These are phyloP conservation scores for Emericellopsis atlantica DNA, from an alignment of 2,329 filamentous ascomycete genomes.

Conservation along the genomic window DNA sequence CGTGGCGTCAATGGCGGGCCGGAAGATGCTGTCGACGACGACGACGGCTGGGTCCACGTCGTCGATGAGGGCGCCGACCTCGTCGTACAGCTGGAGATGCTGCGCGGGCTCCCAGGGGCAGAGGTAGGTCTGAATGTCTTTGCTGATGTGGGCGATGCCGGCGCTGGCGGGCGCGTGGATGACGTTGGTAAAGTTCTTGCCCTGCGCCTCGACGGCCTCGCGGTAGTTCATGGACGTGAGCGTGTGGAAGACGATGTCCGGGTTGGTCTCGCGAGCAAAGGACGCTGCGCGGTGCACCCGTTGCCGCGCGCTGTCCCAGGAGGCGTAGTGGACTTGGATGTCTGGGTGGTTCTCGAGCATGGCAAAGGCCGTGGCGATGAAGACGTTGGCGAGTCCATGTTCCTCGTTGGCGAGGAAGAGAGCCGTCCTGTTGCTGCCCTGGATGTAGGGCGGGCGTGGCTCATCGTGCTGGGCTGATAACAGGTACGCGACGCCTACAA, in stretches of 20 bases:
- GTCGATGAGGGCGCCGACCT: constrained; percentile 12
- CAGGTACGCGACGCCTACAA: background rate
- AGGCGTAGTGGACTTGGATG: constrained; percentile 21
- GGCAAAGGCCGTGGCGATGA: constrained; percentile 18
- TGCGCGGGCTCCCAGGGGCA: constrained; percentile 17
- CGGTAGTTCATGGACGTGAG: constrained; percentile 5
- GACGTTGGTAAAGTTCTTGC: background rate
- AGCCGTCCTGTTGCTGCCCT: constrained; percentile 15
- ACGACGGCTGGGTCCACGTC: constrained; percentile 17
- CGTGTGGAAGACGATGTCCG: constrained; percentile 11
- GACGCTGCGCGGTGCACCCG: constrained; percentile 5
- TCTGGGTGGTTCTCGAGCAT: constrained; percentile 17
- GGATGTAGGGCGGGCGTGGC: background rate
- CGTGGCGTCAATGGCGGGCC: constrained; percentile 11
- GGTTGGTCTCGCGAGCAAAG: constrained; percentile 6
- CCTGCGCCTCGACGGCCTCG: background rate
- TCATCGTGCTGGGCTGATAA: background rate
- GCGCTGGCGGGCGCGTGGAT: background rate
- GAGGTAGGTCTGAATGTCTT: constrained; percentile 1
- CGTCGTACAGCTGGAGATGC: constrained; percentile 13
- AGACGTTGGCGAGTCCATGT: constrained; percentile 21
- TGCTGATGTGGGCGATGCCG: background rate
- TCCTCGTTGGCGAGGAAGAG: constrained; percentile 19
- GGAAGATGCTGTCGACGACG: constrained; percentile 17
- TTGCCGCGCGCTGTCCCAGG: constrained; percentile 10